Evolutionary conservation across 257 asterid genomes (phyloP), one percentile per base, ranked within the genome.

Genomic region (Petunia axillaris): DNA sequence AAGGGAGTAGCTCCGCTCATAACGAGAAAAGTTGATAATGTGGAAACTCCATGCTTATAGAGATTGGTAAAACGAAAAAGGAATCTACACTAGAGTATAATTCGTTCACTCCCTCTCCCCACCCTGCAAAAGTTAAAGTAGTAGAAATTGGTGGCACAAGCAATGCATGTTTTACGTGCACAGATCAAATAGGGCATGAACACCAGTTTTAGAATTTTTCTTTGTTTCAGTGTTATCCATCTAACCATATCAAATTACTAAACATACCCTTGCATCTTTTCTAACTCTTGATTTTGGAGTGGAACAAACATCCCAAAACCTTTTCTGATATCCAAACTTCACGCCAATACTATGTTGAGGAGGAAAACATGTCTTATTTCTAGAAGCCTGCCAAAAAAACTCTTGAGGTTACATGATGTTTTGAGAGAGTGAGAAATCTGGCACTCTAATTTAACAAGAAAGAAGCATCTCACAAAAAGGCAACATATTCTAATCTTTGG

Each of bases 351-450:
- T 64, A 58, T 63, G 76, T 35, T 67, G 82, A 48, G 76, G 64
- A 79, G 82, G 41, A 79, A 79, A 50, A 52, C 76, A 79, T 64
- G 35, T 39, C 71, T 75, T 75, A 75, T 53, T 75, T 50, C 77
- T 81, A 15, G 59, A 65, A 44, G 58, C 76, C 84, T 81, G 79
- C 38, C 76, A 75, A 63, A 53, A 60, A 64, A 73, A 79, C 35
- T 64, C 52, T 65, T 4, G 13, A 79, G 54, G 77, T 79, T 79
- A 79, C 58, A 79, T 25, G 57, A 66, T 67, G 35, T 71, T 57
- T 71, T 35, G 36, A 50, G 25, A 73, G 35, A 39, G 3, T 50
- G 11, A 35, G 77, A 73, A 71, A 73, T 71, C 11, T 25, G 11
- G 13, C 36, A 50, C 62, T 50, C 35, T 35, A 73, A 73, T 50